Conservation (phyloP, 2,329 filamentous ascomycete species). For the Phialophora tarda region DNA sequence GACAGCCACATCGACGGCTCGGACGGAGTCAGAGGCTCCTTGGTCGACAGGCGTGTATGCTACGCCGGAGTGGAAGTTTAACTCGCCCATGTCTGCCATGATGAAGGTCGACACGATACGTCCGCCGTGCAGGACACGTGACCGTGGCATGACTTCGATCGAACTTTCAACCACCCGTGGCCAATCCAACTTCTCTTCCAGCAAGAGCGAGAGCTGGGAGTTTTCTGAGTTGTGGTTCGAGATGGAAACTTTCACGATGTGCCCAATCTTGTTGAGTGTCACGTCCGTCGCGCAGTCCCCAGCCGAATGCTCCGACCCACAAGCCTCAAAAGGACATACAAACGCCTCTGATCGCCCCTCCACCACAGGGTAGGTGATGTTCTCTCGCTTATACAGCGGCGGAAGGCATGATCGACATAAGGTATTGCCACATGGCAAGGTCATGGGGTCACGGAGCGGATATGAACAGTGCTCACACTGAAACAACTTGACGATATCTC, state of each 20-base stretch:
- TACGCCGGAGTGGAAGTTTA: constrained; percentile 64
- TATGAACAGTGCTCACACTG: constrained; percentile 77
- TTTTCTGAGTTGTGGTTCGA: constrained; percentile 45
- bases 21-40: constrained; percentile 39
- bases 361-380: constrained; percentile 78
- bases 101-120: constrained; percentile 69
- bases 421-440: constrained; percentile 80
- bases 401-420: constrained; percentile 79
- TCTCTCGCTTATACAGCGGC: constrained; percentile 64
- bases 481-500: constrained; percentile 72
- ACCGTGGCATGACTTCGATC: constrained; percentile 39
- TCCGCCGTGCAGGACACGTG: constrained; percentile 58
- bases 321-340: constrained; percentile 72
- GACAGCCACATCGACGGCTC: constrained; percentile 55
- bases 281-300: constrained; percentile 81
- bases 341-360: constrained; percentile 72
- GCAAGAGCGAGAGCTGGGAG: constrained; percentile 45
- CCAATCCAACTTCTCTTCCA: constrained; percentile 51
- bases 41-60: constrained; percentile 49
- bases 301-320: constrained; percentile 72
- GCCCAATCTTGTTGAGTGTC: constrained; percentile 72
- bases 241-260: constrained; percentile 63
- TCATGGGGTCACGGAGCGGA: constrained; percentile 71
- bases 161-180: constrained; percentile 43
- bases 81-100: constrained; percentile 66